Base-by-base conservation (phyloP, 2,329 filamentous ascomycete species). In the Camptophora hylomeconis region DNA sequence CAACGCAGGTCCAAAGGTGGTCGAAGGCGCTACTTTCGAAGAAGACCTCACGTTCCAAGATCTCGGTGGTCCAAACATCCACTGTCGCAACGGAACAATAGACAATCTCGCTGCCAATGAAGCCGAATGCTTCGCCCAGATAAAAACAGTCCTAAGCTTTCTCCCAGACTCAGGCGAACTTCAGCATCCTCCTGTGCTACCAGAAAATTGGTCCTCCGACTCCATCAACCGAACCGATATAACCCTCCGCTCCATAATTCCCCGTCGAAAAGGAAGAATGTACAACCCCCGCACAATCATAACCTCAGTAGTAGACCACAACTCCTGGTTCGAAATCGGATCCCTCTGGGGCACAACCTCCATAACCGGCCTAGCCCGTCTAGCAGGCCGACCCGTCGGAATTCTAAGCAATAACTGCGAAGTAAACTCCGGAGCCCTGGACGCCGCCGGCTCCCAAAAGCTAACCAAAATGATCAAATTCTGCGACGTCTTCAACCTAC, bases 31-130 rank as follows among this genome's bases (percentile, higher is more conserved):
- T 2, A 77, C 72, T 0, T 75, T 75, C 38, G 72, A 76, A 45
- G 72, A 76, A 51, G 71, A 63, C 0, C 48, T 76, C 3, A 63
- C 57, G 3, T 65, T 73, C 26, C 61, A 60, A 8, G 69, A 75
- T 37, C 54, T 76, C 0, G 72, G 72, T 3, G 72, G 72, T 0
- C 69, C 72, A 0, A 52, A 51, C 12, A 64, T 76, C 48, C 72
- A 77, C 43, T 74, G 69, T 40, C 68, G 66, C 1, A 77, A 77
- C 34, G 72, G 72, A 0, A 77, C 72, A 0, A 74, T 76, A 26
- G 72, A 77, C 36, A 77, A 76, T 30, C 53, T 75, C 3, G 72
- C 72, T 0, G 55, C 59, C 3, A 63, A 71, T 35, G 72, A 77
- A 45, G 56, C 57, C n/a, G 69, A 65, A 20, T 73, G 69, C 36